Evolutionary conservation across 495 filamentous ascomycete species (phyloP), one percentile per base, ranked within the genome.

Genomic region (Beverwykella pulmonaria): DNA sequence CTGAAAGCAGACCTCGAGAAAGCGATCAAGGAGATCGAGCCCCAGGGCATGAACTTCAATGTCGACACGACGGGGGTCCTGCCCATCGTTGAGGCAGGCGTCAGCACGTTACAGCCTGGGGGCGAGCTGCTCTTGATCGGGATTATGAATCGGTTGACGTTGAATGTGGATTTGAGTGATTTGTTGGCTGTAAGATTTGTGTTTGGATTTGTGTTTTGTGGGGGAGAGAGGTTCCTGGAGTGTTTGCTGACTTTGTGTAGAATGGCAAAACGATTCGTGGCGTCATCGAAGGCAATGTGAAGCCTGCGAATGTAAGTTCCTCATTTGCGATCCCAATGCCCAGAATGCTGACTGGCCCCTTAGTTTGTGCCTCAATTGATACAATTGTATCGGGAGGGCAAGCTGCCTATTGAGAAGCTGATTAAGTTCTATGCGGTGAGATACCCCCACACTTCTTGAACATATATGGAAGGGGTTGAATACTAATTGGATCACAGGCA

Each of bases 401-500:
- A 62, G 60, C 70, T 77, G 23, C 73, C 73, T 8, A 22, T 77
- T n/a, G 71, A 75, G 32, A 73, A 72, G 46, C 19, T 77, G 14
- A 59, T 68, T 14, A 74, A 75, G 58, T 63, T 54, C n/a, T 68
- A 63, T 29, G 15, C 50, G 12, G 61, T 64, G 48, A 23, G 61
- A 6, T 4, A n/a, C 1, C 41, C 6, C 27, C 12, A 19, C 23
- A 10, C 20, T 20, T 19, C 5, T n/a, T 12, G 2, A n/a, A 7
- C 17, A 5, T 34, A 34, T 6, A 34, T 25, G 22, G 10, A 15
- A 4, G 3, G 14, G 3, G 14, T 17, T 54, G 7, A 15, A 32
- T 1, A 9, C 52, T 32, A 19, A 54, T 54, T 54, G 8, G 12
- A 9, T 9, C 5, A 12, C 90, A 87, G 67, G 91, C 90, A 30